phyloP scores from a whole-genome alignment of 148 eudicot species.

The Nyssa sinensis region DNA sequence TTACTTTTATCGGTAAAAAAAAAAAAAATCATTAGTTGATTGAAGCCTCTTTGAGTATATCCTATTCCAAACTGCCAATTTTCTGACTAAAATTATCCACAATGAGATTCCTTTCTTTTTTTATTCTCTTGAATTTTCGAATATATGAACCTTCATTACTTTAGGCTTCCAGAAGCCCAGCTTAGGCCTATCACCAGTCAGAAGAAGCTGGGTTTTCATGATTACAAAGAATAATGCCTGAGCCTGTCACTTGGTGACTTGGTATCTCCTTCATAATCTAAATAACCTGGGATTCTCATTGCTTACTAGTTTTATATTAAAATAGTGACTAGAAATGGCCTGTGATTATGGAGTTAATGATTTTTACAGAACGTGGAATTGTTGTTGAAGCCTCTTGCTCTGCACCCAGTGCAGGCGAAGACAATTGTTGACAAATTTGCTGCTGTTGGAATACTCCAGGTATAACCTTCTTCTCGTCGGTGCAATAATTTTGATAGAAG shows the following conservation, averaged over 20 bases:
- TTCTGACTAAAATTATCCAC: neutral
- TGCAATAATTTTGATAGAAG: neutral
- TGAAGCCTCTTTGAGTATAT: no score
- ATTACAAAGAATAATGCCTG: neutral
- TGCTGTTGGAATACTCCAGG: slow-evolving; percentile 95
- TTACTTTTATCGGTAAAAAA: no score
- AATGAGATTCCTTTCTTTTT: neutral
- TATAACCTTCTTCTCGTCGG: slow-evolving; percentile 16
- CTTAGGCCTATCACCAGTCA: neutral
- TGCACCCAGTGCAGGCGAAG: slow-evolving; percentile 72
- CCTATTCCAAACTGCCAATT: neutral
- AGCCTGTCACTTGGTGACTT: neutral
- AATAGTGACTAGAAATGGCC: neutral
- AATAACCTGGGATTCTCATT: neutral
- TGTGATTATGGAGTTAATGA: slow-evolving; percentile 3
- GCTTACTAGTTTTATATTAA: neutral
- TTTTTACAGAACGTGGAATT: slow-evolving; percentile 62
- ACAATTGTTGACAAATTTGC: slow-evolving; percentile 87
- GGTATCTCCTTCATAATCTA: neutral
- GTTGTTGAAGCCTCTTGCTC: slow-evolving; percentile 50
- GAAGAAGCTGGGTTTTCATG: neutral
- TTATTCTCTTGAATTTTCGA: neutral
- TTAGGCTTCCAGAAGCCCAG: neutral
- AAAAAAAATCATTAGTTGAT: no score
- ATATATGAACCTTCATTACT: slow-evolving; percentile 1